Evolutionary conservation across 441 rosid species (phyloP).

Genomic region (Pelargonium citronellum): DNA sequence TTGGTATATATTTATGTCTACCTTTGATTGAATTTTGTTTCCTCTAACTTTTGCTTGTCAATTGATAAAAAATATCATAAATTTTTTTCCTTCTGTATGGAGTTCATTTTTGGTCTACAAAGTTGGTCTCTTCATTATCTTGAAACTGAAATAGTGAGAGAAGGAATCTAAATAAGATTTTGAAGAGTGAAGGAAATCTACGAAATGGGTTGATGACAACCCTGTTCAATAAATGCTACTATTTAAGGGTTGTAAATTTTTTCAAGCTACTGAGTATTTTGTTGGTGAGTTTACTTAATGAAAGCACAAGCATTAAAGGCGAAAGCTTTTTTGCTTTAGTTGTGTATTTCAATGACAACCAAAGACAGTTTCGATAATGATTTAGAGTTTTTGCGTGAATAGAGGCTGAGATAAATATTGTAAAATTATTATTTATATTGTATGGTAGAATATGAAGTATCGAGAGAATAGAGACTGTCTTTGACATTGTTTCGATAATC

Average conservation of each 20-base stretch:
- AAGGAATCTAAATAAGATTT: not conserved
- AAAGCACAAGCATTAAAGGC: not conserved
- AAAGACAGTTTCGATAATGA: not conserved
- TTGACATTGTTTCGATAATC: not conserved
- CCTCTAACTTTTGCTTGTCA: not conserved
- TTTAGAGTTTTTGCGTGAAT: not conserved
- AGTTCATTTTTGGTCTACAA: not conserved
- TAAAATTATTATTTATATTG: not conserved
- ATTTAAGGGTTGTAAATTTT: not conserved
- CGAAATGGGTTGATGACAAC: not conserved
- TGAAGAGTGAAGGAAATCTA: not conserved
- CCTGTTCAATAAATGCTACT: not conserved
- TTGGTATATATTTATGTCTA: not conserved
- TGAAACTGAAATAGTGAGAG: not conserved
- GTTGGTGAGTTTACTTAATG: not conserved
- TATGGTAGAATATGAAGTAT: not conserved
- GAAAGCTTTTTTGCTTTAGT: not conserved
- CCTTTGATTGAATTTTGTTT: not conserved
- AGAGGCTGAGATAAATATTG: not conserved
- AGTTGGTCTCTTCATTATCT: constrained; percentile 1
- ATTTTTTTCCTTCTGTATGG: not conserved
- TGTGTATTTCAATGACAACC: not conserved
- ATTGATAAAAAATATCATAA: not conserved
- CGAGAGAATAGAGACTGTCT: constrained; percentile 1
- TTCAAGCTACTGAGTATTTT: not conserved